These are phyloP conservation scores for Drechslerella coelobrocha DNA, from an alignment of 2,329 filamentous ascomycete genomes.

Conservation along the genomic window DNA sequence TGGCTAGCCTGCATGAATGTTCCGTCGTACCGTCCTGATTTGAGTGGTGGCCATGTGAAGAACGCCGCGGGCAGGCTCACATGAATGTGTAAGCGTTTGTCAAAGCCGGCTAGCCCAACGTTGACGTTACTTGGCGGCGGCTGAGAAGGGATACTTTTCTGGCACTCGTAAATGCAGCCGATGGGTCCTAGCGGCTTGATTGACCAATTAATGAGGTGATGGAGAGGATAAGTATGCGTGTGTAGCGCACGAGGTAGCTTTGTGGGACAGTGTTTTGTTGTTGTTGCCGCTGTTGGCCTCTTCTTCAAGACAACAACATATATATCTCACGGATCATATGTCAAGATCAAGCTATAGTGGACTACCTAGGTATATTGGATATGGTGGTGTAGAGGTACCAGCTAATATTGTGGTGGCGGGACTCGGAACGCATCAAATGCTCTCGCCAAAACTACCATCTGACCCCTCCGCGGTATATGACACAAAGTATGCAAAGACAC, in stretches of 20 bases:
- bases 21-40: neutral
- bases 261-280: no score
- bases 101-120: neutral
- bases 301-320: no score
- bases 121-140: conserved; percentile 7
- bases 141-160: neutral
- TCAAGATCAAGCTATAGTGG: no score
- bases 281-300: no score
- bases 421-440: no score
- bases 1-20: neutral
- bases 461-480: neutral
- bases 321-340: no score
- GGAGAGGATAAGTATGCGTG: neutral
- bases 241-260: neutral
- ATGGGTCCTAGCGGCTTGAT: neutral
- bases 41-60: conserved; percentile 1
- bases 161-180: neutral
- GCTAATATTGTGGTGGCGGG: no score
- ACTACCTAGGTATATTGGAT: no score
- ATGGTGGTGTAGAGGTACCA: no score
- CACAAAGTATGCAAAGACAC: conserved; percentile 16
- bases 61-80: neutral
- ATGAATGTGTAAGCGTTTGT: neutral
- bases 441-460: neutral
- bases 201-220: neutral